Evolutionary conservation across 108 stramenopile genomes (phyloP), one percentile per base, ranked within the genome.

Genomic region (Cyclotella kingstonii): DNA sequence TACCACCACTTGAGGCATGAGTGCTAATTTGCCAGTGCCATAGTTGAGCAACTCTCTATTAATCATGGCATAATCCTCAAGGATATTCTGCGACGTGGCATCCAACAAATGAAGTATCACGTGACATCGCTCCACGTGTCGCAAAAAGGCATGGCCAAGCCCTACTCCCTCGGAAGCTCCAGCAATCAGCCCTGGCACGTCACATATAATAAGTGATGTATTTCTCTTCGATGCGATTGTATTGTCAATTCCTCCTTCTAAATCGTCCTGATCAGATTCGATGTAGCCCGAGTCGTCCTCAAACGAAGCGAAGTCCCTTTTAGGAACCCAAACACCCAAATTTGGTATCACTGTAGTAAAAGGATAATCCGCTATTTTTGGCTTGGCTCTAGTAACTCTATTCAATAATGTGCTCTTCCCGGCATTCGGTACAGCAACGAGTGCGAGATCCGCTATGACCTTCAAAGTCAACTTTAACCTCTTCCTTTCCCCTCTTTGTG

Each of bases 331-430:
- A 25, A 94, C 96, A 9, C 98, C 98, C 12, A 98, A 80, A 62
- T 98, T 98, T 2, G 98, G 98, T 35, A 96, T 89, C 8, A 98
- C 84, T 3, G 95, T 98, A 8, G 96, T 97, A 57, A 95, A 98
- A 22, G 96, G 88, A 73, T 96, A 96, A 81, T 96, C 91, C 8
- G 98, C 95, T 66, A 97, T 97, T 63, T 96, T 96, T 11, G 98
- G 98, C 64, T 93, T 86, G 58, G 98, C 98, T 42, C 95, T 84
- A 17, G 91, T 95, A 31, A 91, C 90, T 28, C 84, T 70, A 19
- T 84, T 79, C 27, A 98, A 76, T 23, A 98, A 81, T 2, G 98
- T 97, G 43, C 81, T 84, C 75, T 98, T 98, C 4, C 98, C 98
- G 7, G 96, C 95, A 74, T 97, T 98, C 0, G 98, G 98, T 3